Percentiles rank a stretch among this genome's conserved stretches.
These are phyloP conservation scores for Talaromyces thailandensis DNA, from an alignment of 495 filamentous ascomycete species.

Conservation along the genomic window DNA sequence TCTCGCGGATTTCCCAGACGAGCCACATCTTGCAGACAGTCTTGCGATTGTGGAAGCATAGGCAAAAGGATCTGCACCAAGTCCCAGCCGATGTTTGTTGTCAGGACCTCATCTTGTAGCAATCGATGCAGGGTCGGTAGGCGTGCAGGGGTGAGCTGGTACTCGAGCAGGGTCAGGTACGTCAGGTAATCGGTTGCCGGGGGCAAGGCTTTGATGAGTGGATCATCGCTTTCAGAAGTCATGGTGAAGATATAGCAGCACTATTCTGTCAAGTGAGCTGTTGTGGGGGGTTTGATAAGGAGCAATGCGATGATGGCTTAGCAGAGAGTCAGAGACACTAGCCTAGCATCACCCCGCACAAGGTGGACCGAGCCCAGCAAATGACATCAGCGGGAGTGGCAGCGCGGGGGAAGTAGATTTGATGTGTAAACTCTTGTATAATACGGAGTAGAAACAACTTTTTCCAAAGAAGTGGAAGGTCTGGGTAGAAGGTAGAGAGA, in stretches of 20 bases:
- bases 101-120: slow-evolving; percentile 74
- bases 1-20: slow-evolving; percentile 85
- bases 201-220: slow-evolving; percentile 45
- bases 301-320: neutral
- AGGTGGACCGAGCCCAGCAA: neutral
- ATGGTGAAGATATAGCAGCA: slow-evolving; percentile 9
- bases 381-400: neutral
- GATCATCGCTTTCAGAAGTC: slow-evolving; percentile 26
- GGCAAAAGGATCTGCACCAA: slow-evolving; percentile 78
- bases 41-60: slow-evolving; percentile 58
- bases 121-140: slow-evolving; percentile 69
- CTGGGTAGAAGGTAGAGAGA: neutral
- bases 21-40: slow-evolving; percentile 72
- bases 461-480: neutral
- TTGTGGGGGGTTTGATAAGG: neutral
- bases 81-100: slow-evolving; percentile 94
- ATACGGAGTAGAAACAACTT: neutral
- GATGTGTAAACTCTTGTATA: neutral
- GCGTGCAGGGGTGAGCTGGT: slow-evolving; percentile 68
- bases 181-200: slow-evolving; percentile 76
- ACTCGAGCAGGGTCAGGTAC: slow-evolving; percentile 81
- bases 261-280: neutral
- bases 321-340: neutral
- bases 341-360: neutral
- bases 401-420: neutral